phyloP scores from a whole-genome alignment of 805 yeast species.

The Lipomyces mesembrius region DNA sequence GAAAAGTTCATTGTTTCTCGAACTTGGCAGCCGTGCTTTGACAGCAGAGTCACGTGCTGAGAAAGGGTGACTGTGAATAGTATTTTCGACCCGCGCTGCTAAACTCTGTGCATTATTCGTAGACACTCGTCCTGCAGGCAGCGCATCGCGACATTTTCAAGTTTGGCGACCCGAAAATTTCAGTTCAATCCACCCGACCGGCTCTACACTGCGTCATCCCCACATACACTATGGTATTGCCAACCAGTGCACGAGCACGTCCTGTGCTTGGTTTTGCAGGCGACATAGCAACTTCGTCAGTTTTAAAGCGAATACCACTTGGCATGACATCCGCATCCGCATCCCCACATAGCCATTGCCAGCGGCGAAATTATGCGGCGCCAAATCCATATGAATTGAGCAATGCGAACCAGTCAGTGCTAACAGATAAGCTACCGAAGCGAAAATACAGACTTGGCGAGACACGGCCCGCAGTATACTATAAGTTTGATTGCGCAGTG shows the following conservation, averaged over 20 bases:
- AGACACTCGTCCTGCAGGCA: neutral
- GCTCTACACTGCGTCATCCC: neutral
- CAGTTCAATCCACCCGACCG: neutral
- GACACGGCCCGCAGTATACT: conserved; percentile 90
- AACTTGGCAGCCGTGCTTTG: neutral
- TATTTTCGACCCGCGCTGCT: neutral
- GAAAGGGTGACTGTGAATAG: neutral
- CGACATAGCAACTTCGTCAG: neutral
- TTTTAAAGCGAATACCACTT: neutral
- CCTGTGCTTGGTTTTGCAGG: neutral
- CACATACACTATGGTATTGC: neutral
- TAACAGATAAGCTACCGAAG: conserved; percentile 33
- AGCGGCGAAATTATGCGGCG: neutral
- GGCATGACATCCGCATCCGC: neutral
- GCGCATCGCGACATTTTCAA: neutral
- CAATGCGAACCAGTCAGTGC: conserved; percentile 24
- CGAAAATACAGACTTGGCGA: conserved; percentile 59
- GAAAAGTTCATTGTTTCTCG: neutral
- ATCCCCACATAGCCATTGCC: neutral
- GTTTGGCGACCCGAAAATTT: neutral
- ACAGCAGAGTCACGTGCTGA: neutral
- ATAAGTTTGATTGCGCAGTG: conserved; percentile 86
- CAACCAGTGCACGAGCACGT: neutral
- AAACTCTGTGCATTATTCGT: neutral
- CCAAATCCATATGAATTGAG: conserved; percentile 25